phyloP scores from a whole-genome alignment of 495 filamentous ascomycete species.

The Penicillium samsonianum region DNA sequence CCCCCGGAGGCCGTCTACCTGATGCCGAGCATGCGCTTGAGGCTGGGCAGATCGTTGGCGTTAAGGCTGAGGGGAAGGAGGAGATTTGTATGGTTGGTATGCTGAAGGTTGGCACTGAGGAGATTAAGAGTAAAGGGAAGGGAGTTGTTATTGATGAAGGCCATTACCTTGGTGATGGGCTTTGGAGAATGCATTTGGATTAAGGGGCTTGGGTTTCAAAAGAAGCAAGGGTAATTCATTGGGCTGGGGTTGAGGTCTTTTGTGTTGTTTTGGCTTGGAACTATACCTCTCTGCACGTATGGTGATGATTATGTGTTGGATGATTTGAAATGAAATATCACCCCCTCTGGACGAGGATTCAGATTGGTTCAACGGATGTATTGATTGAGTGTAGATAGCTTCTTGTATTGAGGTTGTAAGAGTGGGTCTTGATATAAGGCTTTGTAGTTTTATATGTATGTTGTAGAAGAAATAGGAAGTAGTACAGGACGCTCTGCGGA shows the following conservation, averaged over 20 bases:
- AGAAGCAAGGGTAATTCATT: not conserved
- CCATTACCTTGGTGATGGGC: conserved; percentile 91
- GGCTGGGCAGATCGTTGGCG: conserved; percentile 78
- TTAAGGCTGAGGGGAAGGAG: conserved; percentile 91
- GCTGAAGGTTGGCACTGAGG: conserved; percentile 84
- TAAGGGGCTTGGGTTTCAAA: conserved; percentile 32
- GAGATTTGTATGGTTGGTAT: conserved; percentile 86
- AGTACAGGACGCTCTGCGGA: not conserved
- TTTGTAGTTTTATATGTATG: not conserved
- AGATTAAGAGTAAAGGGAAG: conserved; percentile 90
- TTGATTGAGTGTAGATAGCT: not conserved
- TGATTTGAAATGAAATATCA: conserved; percentile 15
- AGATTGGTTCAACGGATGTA: not conserved
- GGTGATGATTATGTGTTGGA: conserved; percentile 9
- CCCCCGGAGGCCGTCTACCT: conserved; percentile 75
- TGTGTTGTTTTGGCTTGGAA: conserved; percentile 1
- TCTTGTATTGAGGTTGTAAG: not conserved
- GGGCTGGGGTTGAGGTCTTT: not conserved
- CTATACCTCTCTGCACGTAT: conserved; percentile 3
- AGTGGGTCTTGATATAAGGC: not conserved
- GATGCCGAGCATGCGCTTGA: conserved; percentile 56
- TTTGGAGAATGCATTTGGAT: conserved; percentile 80
- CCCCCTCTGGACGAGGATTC: not conserved
- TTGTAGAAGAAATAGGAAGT: too few relatives aligned
- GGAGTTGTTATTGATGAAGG: conserved; percentile 88